Base-by-base conservation (phyloP, 352 stramenopile species). In the Phytophthora nicotianae region DNA sequence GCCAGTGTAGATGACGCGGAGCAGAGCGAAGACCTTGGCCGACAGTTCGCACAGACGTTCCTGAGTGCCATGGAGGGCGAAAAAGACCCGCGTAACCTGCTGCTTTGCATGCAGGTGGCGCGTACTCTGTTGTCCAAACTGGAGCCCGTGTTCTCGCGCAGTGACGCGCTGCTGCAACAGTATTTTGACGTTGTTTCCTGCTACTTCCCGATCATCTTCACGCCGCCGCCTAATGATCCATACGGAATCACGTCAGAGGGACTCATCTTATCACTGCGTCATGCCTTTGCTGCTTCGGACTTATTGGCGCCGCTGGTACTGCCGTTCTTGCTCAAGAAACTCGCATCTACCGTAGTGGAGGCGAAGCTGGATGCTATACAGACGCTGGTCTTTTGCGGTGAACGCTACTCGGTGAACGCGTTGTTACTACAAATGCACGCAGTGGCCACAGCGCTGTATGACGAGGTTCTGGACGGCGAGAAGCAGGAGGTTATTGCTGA, bases 151-250 rank as follows among this genome's bases (percentile, higher is more conserved):
- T 95, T 95, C 54, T 81, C 79, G 11, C 66, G 66, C 41, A 77
- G 83, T 40, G 87, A 89, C n/a, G 69, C 72, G 19, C 57, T 91
- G 27, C 67, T 91, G 59, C 74, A 93, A 70, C 84, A 93, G 49
- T 93, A 96, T 58, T 97, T 97, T 49, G 86, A 97, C 50, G 72
- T 93, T n/a, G 86, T 90, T 19, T 95, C 89, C 27, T 97, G 89
- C 73, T 97, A 97, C 63, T 97, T 97, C 45, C 90, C 90, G 4
- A 96, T 97, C 56, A 97, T 91, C 58, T 97, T 97, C 63, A 95
- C 83, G 35, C 90, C 90, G 41, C 90, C 90, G 17, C 88, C 88
- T 3, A 97, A 97, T 47, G 88, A 97, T 52, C 90, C 90, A 57
- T 94, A 97, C 64, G 89, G 89, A 27, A 97, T 97, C 65, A 96